Percentiles rank a stretch among this genome's conserved stretches.
These are phyloP conservation scores for Canariomyces notabilis DNA, from an alignment of 2,329 filamentous ascomycete species.

Conservation along the genomic window DNA sequence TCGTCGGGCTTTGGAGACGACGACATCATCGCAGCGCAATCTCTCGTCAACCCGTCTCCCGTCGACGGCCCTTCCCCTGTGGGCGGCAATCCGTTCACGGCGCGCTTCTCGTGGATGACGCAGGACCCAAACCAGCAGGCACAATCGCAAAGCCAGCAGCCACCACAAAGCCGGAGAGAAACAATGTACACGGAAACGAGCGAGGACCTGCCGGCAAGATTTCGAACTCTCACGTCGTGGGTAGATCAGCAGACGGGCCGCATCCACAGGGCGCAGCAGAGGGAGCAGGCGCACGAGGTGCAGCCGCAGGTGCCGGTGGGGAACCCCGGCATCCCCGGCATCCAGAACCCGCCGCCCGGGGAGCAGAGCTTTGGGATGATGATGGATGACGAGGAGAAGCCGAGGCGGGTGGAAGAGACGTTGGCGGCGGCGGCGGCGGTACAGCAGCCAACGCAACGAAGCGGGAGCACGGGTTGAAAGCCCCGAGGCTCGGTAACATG, in stretches of 20 bases:
- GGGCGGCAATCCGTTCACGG: slow-evolving; percentile 3
- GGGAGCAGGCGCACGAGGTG: slow-evolving; percentile 24
- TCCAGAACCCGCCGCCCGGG: slow-evolving; percentile 37
- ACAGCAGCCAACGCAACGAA: not conserved
- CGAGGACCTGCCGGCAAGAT: slow-evolving; percentile 51
- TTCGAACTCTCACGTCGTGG: slow-evolving; percentile 58
- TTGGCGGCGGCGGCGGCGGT: not conserved
- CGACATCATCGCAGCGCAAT: slow-evolving; percentile 45
- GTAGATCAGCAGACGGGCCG: slow-evolving; percentile 58
- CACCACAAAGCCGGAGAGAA: slow-evolving; percentile 35
- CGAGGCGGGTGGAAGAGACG: slow-evolving; percentile 36
- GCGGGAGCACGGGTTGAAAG: no score
- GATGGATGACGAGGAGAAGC: slow-evolving; percentile 46
- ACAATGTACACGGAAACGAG: slow-evolving; percentile 50
- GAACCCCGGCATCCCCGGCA: slow-evolving; percentile 29
- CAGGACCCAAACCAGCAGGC: slow-evolving; percentile 14
- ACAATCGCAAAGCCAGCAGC: not conserved
- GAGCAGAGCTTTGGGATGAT: slow-evolving; percentile 47
- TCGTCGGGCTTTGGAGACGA: slow-evolving; percentile 62
- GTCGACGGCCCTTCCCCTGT: slow-evolving; percentile 13
- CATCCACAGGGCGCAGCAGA: slow-evolving; percentile 43
- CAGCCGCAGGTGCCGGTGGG: slow-evolving; percentile 36
- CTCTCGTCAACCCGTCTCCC: slow-evolving; percentile 23
- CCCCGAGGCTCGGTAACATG: no score
- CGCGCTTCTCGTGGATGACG: slow-evolving; percentile 35